Evolutionary conservation across 2,329 filamentous ascomycete species (phyloP), one percentile per base, ranked within the genome.

Genomic region (Moelleriella libera): DNA sequence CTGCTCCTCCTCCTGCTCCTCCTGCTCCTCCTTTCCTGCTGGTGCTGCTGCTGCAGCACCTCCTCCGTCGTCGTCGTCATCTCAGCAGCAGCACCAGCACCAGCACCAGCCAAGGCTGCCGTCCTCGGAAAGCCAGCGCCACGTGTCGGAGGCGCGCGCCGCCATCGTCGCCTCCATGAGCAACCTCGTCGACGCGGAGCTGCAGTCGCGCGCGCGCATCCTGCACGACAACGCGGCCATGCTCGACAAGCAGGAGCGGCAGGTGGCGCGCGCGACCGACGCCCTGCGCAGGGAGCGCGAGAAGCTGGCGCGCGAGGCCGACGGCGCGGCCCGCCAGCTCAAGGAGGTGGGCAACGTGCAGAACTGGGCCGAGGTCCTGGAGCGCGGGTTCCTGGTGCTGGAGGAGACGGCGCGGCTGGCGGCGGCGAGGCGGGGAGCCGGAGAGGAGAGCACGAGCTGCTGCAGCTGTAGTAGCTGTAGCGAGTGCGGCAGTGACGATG

Each of bases 341-440:
- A 89, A 88, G 67, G 85, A 88, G 70, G 69, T 88, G 51, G 85
- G 85, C 29, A 82, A 88, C 60, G 76, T 90, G 59, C 85, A 90
- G 70, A 89, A 89, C 62, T 92, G 85, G 85, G 84, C 85, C 28
- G 86, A 92, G 72, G 78, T 88, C 65, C 70, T 90, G 58, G 85
- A 82, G 70, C 63, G 78, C 50, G 77, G 82, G 54, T 80, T 84
- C 53, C 52, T 82, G 48, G 72, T 80, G 43, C 59, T 84, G 6
- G 77, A 80, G 61, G 79, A 83, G 70, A 83, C 79, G 41, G 60
- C 83, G 55, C 64, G 78, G 54, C 59, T 82, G 48, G 78, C 74
- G 2, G 57, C 56, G 40, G 50, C 47, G 47, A 60, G 60, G 46
- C 51, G 50, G 47, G 51, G 50, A 45, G 45, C 53, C 48, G 48